These are phyloP conservation scores for Neofusicoccum parvum DNA, from an alignment of 2,329 filamentous ascomycete species.

Conservation along the genomic window DNA sequence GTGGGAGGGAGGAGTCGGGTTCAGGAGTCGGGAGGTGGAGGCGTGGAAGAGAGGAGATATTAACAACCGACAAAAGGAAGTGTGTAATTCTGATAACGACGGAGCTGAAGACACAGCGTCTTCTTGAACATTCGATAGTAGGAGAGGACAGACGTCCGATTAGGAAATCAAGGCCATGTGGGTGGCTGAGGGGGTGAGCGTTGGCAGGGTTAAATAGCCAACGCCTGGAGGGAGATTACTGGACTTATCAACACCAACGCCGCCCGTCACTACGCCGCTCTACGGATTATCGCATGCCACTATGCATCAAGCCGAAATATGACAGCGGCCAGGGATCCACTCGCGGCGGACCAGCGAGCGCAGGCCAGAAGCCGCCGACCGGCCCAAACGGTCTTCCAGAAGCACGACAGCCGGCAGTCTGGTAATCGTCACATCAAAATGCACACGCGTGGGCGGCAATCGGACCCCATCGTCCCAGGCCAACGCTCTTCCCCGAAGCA, in stretches of 20 bases:
- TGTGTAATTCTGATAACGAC: background rate
- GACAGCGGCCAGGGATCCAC: background rate
- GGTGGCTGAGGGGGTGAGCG: background rate
- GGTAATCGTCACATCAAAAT: background rate
- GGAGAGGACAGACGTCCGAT: background rate
- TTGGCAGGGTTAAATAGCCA: background rate
- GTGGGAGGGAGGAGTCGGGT: background rate
- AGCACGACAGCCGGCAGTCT: background rate
- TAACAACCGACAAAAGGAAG: background rate
- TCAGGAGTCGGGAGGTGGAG: background rate
- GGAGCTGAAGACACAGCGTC: background rate
- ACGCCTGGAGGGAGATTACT: background rate
- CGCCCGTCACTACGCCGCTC: background rate
- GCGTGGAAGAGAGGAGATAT: background rate
- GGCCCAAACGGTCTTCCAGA: background rate
- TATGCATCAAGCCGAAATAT: background rate
- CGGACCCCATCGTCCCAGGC: background rate
- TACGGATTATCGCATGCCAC: background rate
- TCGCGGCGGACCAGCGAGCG: background rate
- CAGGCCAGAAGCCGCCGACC: background rate
- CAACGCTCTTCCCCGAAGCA: background rate
- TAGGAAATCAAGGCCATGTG: background rate
- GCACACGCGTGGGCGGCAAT: constrained; percentile 2
- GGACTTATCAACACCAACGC: background rate
- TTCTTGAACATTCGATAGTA: background rate